Evolutionary conservation across 306 rosid species (phyloP).

Genomic region (Prunus davidiana): DNA sequence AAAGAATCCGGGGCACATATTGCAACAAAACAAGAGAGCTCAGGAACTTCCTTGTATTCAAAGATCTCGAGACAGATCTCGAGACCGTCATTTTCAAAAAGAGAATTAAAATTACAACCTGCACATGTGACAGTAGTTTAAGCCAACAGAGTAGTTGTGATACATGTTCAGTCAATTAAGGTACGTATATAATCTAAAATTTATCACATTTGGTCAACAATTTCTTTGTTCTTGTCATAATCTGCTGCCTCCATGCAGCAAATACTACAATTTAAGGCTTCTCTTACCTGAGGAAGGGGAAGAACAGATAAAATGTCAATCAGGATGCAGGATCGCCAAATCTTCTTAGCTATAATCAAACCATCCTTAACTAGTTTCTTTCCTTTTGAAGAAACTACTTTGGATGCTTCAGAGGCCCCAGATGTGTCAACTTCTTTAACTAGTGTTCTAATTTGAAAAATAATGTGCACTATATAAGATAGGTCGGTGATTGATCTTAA

Average conservation of each 20-base stretch:
- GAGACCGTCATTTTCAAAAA: constrained; percentile 2
- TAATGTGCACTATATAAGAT: background rate
- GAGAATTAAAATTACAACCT: constrained; percentile 5
- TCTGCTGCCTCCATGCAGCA: background rate
- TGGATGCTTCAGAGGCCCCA: background rate
- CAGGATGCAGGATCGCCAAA: background rate
- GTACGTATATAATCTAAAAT: too few species aligned
- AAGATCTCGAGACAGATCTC: background rate
- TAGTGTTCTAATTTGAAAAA: background rate
- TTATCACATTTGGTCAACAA: background rate
- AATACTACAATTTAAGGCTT: background rate
- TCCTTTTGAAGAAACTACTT: background rate
- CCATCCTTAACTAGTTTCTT: constrained; percentile 6
- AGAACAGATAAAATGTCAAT: constrained; percentile 6
- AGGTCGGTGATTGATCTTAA: background rate
- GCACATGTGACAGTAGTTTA: background rate
- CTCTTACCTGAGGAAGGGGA: constrained; percentile 8
- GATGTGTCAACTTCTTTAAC: background rate
- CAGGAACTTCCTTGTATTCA: background rate
- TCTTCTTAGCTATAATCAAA: background rate
- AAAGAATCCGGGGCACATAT: constrained; percentile 1
- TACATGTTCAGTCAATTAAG: background rate
- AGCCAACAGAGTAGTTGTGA: background rate
- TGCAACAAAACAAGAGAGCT: constrained; percentile 1
- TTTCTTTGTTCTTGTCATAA: background rate